Evolutionary conservation across 192 early-diverging fungal genomes (phyloP).

Genomic region (Rhizophagus sp.): DNA sequence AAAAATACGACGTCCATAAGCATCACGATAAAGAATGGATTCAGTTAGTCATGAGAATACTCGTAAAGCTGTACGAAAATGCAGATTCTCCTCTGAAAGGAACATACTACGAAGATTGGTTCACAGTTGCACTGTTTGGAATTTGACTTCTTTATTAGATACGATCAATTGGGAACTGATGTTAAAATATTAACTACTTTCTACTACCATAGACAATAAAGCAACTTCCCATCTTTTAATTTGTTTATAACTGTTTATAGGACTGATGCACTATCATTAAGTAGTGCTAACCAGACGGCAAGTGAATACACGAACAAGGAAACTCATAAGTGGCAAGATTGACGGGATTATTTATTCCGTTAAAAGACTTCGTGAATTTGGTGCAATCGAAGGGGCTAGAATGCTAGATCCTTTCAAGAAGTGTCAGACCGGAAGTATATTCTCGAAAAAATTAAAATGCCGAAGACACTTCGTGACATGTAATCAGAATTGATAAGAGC

Average conservation of each 20-base stretch:
- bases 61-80: too few species aligned
- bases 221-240: not conserved
- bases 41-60: too few species aligned
- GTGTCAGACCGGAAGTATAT: conserved; percentile 18
- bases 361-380: conserved; percentile 6
- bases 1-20: too few species aligned
- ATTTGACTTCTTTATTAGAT: too few species aligned
- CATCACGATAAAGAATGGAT: too few species aligned
- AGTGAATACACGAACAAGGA: conserved; percentile 18
- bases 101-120: too few species aligned
- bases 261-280: conserved; percentile 3
- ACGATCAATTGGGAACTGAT: too few species aligned
- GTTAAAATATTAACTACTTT: too few species aligned
- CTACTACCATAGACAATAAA: not conserved
- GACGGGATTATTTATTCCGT: conserved; percentile 15
- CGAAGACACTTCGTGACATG: conserved; percentile 16
- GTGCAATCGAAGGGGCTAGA: conserved; percentile 10
- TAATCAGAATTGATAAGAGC: conserved; percentile 18
- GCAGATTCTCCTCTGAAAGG: too few species aligned
- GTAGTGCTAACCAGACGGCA: not conserved
- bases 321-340: conserved; percentile 12
- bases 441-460: conserved; percentile 9
- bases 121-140: too few species aligned
- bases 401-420: conserved; percentile 19
- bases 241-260: conserved; percentile 21